These are phyloP conservation scores for Anisodus tanguticus DNA, from an alignment of 257 asterid genomes.

Conservation along the genomic window DNA sequence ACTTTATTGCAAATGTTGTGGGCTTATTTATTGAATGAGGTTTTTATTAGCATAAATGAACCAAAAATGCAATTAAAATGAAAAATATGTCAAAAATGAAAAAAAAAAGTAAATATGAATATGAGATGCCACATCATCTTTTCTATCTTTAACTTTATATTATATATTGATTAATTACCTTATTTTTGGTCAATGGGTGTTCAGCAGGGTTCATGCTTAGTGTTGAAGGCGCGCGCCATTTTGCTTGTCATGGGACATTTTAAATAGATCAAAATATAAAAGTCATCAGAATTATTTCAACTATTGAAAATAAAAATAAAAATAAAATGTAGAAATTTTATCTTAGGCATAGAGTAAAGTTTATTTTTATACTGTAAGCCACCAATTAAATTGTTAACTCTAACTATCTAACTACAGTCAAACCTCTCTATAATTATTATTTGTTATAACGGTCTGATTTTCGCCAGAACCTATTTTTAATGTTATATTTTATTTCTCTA, in stretches of 20 bases:
- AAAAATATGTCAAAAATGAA: no score
- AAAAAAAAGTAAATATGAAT: no score
- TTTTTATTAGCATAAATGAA: no score
- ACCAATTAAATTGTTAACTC: neutral
- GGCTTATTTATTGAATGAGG: no score
- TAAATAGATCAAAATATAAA: neutral
- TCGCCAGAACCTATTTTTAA: no score
- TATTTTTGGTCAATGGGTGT: neutral
- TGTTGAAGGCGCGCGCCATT: neutral
- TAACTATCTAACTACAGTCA: neutral
- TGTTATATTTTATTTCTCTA: no score
- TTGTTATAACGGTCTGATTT: no score
- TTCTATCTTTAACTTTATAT: no score
- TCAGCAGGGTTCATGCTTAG: neutral
- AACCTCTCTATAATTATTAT: no score
- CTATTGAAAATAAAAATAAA: neutral
- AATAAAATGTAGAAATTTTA: neutral
- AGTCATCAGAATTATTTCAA: neutral
- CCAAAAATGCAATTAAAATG: no score
- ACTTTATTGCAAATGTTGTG: no score
- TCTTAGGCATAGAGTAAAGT: neutral
- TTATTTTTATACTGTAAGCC: neutral
- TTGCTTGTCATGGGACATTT: neutral
- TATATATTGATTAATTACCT: neutral
- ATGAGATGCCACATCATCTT: no score